Evolutionary conservation across 148 eudicot species (phyloP).

Genomic region (Camellia sinensis): DNA sequence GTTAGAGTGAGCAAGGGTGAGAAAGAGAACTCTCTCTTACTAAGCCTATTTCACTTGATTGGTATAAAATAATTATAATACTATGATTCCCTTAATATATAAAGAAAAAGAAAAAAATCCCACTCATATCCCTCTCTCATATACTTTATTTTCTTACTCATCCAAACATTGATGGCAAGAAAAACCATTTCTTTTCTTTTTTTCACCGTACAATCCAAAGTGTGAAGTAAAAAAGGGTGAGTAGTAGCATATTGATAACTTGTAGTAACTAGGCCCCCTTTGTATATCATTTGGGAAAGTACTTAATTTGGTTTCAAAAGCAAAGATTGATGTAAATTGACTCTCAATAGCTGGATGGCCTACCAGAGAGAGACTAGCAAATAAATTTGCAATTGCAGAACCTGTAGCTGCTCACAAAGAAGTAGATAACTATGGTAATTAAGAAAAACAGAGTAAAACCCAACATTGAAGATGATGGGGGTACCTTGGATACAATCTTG

Average conservation of each 20-base stretch:
- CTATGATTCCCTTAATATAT: too few relatives aligned
- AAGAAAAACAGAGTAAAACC: neutral
- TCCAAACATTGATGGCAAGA: too few relatives aligned
- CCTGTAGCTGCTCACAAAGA: neutral
- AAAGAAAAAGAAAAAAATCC: too few relatives aligned
- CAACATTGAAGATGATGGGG: neutral
- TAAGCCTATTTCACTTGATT: too few relatives aligned
- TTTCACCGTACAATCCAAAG: too few relatives aligned
- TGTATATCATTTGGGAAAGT: neutral
- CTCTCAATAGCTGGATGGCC: neutral
- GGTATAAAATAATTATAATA: too few relatives aligned
- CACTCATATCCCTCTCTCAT: too few relatives aligned
- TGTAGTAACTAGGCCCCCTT: neutral
- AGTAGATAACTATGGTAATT: neutral
- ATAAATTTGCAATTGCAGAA: neutral
- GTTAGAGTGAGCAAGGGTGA: too few relatives aligned
- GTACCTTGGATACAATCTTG: conserved; percentile 65
- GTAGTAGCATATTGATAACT: neutral
- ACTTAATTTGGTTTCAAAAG: neutral
- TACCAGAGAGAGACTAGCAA: neutral
- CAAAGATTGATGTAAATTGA: neutral
- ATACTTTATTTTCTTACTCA: too few relatives aligned
- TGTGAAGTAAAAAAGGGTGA: neutral
- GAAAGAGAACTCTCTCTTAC: too few relatives aligned
- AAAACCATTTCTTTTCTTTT: too few relatives aligned